Base-by-base conservation (phyloP, 495 filamentous ascomycete species). In the Schizothecium vesticola region DNA sequence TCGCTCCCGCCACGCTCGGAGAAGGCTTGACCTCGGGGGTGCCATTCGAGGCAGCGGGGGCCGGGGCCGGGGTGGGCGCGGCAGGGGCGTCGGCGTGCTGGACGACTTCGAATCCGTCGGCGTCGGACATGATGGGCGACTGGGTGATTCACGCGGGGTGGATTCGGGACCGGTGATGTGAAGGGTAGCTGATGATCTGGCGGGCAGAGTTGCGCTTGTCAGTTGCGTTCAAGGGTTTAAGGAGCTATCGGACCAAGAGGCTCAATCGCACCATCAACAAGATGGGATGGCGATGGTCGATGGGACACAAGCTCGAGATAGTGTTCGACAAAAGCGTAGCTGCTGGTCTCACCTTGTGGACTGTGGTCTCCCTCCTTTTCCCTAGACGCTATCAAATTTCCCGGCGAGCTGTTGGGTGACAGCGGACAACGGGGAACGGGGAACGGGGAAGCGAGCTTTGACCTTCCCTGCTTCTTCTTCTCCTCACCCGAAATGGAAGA, bases 41-140 rank as follows among this genome's bases (percentile, higher is more conserved):
- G 33, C 67, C 72, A 58, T 76, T 77, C 25, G 76, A 72, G 62
- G 73, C 67, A 26, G 80, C 68, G 12, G 71, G 43, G 28, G 65
- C 69, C 68, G 70, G 75, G 36, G 69, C 51, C 31, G 68, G 43
- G 13, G 67, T 25, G 26, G 69, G 64, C n/a, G 71, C 24, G 72
- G 79, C 67, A 10, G 72, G 63, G 61, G 77, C 80, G 65, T 79
- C 79, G 16, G 74, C 72, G 61, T 77, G 78, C 72, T 79, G 77
- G 73, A 74, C 76, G 65, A 76, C 78, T 59, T 81, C 80, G 69
- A 78, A 73, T 59, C 74, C 74, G 33, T 82, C 80, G 70, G 69
- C 75, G 72, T 83, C 81, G 67, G 81, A 82, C 80, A 83, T 83
- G 73, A 33, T 75, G 74, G 76, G 67, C 70, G 26, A 64, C 22